Percentiles rank a stretch among this genome's conserved stretches.
These are phyloP conservation scores for Dipodascus albidus DNA, from an alignment of 805 yeast species.

Conservation along the genomic window DNA sequence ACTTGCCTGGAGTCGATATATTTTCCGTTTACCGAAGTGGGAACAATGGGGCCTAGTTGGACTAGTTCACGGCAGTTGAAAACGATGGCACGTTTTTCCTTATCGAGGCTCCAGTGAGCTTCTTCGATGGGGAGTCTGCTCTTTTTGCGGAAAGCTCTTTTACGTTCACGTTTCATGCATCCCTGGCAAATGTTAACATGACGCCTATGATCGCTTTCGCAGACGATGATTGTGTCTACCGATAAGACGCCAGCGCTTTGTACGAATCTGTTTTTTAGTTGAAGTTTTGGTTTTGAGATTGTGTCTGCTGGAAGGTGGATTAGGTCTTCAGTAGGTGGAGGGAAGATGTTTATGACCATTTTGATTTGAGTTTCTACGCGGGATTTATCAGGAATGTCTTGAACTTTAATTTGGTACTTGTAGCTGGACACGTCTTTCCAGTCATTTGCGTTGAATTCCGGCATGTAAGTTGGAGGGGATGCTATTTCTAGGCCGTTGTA, in stretches of 20 bases:
- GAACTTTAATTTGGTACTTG: slow-evolving; percentile 24
- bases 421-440: slow-evolving; percentile 8
- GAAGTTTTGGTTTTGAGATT: slow-evolving; percentile 76
- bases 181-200: slow-evolving; percentile 72
- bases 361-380: slow-evolving; percentile 96
- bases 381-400: slow-evolving; percentile 65
- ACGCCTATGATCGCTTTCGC: slow-evolving; percentile 31
- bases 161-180: slow-evolving; percentile 86
- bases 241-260: slow-evolving; percentile 21
- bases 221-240: slow-evolving; percentile 69
- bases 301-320: slow-evolving; percentile 80
- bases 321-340: slow-evolving; percentile 63
- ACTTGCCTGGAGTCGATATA: slow-evolving; percentile 26
- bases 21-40: slow-evolving; percentile 18
- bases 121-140: slow-evolving; percentile 59
- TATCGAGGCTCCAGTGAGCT: slow-evolving; percentile 66
- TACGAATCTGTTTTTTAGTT: slow-evolving; percentile 33
- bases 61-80: slow-evolving; percentile 86
- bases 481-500: not conserved
- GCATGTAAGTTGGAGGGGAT: slow-evolving; percentile 4
- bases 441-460: slow-evolving; percentile 11
- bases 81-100: slow-evolving; percentile 72
- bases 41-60: slow-evolving; percentile 33
- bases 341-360: slow-evolving; percentile 52
- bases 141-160: slow-evolving; percentile 88